Percentiles rank a stretch among this genome's conserved stretches.
phyloP scores from a whole-genome alignment of 2,329 filamentous ascomycete genomes.

The Cercospora canescens region DNA sequence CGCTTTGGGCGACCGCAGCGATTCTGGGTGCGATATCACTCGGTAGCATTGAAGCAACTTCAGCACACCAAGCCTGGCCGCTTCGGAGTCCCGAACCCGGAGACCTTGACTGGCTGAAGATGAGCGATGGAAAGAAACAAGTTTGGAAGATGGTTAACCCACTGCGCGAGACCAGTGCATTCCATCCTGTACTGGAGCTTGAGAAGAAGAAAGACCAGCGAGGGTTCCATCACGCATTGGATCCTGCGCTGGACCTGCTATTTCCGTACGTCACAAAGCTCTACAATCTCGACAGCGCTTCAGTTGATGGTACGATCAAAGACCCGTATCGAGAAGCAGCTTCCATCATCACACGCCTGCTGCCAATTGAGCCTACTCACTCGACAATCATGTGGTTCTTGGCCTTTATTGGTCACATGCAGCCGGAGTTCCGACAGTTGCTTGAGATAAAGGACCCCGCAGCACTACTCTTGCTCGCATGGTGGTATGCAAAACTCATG shows the following conservation, averaged over 20 bases:
- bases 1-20: slow-evolving; percentile 48
- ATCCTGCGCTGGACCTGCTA: slow-evolving; percentile 22
- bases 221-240: not conserved
- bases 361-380: slow-evolving; percentile 40
- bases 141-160: slow-evolving; percentile 56
- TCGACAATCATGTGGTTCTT: slow-evolving; percentile 49
- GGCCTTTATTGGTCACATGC: slow-evolving; percentile 49
- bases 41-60: slow-evolving; percentile 45
- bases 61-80: slow-evolving; percentile 57
- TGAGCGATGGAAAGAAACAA: slow-evolving; percentile 57
- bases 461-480: slow-evolving; percentile 57
- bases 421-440: slow-evolving; percentile 46
- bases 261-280: slow-evolving; percentile 22
- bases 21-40: slow-evolving; percentile 51
- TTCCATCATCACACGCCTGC: slow-evolving; percentile 40
- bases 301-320: slow-evolving; percentile 12
- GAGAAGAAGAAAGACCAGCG: slow-evolving; percentile 14
- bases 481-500: slow-evolving; percentile 56
- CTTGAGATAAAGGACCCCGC: slow-evolving; percentile 53
- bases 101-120: slow-evolving; percentile 60
- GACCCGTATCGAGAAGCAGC: slow-evolving; percentile 35
- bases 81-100: slow-evolving; percentile 44
- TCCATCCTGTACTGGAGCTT: slow-evolving; percentile 36
- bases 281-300: slow-evolving; percentile 27
- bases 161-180: slow-evolving; percentile 49